A percentile compares a stretch with the other conserved stretches of the same genome.
Conservation (phyloP, 1,284 basidiomycete species). For the Heterobasidion occidentale region DNA sequence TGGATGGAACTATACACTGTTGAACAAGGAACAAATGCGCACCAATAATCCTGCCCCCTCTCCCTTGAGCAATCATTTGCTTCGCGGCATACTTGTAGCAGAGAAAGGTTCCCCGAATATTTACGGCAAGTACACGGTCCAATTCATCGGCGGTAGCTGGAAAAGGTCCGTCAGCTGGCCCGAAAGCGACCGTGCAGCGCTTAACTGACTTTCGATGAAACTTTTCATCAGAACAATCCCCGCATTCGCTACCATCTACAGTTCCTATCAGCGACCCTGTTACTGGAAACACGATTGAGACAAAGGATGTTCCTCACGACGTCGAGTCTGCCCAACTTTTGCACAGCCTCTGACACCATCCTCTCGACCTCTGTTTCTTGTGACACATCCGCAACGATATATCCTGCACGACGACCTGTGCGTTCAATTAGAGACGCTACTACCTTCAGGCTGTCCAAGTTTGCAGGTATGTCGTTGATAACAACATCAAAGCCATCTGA, state of each 20-base stretch:
- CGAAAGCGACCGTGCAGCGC: too few species aligned
- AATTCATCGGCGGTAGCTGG: constrained; percentile 1
- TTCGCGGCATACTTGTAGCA: constrained; percentile 5
- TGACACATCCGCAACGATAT: constrained; percentile 1
- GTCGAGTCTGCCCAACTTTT: constrained; percentile 25
- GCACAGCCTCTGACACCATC: constrained; percentile 23
- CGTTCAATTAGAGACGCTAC: neutral
- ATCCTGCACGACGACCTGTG: neutral
- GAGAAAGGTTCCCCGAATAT: constrained; percentile 2
- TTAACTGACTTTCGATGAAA: constrained; percentile 13
- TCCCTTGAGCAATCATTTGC: constrained; percentile 6
- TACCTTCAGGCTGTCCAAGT: neutral
- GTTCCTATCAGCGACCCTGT: neutral
- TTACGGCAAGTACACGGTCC: neutral
- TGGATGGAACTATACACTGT: neutral
- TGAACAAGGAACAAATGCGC: neutral
- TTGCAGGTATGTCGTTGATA: constrained; percentile 10
- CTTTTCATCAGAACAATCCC: constrained; percentile 12
- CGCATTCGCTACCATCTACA: constrained; percentile 24
- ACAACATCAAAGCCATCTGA: constrained; percentile 11
- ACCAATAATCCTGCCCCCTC: neutral
- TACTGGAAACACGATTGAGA: neutral
- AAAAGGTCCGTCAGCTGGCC: neutral
- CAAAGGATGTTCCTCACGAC: constrained; percentile 17
- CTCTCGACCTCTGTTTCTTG: constrained; percentile 22